Percentiles rank a stretch among this genome's conserved stretches.
These are phyloP conservation scores for Cladosporium sp. DNA, from an alignment of 2,329 filamentous ascomycete species.

Conservation along the genomic window DNA sequence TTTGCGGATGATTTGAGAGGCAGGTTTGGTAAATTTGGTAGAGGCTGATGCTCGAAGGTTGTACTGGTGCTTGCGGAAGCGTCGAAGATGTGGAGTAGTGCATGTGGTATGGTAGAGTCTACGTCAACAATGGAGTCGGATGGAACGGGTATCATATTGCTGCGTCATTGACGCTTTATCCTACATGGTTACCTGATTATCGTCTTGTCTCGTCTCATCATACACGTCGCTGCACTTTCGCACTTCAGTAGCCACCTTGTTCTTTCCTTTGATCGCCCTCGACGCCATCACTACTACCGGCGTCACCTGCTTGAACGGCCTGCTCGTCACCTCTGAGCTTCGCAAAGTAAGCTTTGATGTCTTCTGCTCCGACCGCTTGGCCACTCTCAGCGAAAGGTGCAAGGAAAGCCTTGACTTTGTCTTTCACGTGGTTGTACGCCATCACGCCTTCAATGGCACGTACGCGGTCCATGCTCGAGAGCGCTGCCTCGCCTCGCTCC, in stretches of 20 bases:
- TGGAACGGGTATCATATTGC: not conserved
- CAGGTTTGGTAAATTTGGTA: conserved; percentile 9
- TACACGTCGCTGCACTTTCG: conserved; percentile 10
- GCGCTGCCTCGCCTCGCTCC: conserved; percentile 85
- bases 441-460: conserved; percentile 91
- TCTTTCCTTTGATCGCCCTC: conserved; percentile 32
- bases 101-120: too few relatives aligned
- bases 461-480: conserved; percentile 89
- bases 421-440: conserved; percentile 95
- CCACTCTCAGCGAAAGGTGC: conserved; percentile 91
- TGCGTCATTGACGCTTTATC: not conserved
- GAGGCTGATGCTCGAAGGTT: too few relatives aligned
- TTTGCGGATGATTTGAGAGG: conserved; percentile 10
- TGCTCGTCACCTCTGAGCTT: conserved; percentile 84
- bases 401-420: conserved; percentile 92
- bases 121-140: not conserved
- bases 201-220: not conserved
- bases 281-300: conserved; percentile 23
- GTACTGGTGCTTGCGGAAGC: too few relatives aligned
- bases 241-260: conserved; percentile 36
- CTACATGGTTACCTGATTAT: not conserved
- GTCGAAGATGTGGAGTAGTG: too few relatives aligned
- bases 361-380: conserved; percentile 81
- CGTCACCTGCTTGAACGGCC: conserved; percentile 27
- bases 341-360: conserved; percentile 95